Evolutionary conservation across 129 eudicot species (phyloP).

Genomic region (Tagetes erecta): DNA sequence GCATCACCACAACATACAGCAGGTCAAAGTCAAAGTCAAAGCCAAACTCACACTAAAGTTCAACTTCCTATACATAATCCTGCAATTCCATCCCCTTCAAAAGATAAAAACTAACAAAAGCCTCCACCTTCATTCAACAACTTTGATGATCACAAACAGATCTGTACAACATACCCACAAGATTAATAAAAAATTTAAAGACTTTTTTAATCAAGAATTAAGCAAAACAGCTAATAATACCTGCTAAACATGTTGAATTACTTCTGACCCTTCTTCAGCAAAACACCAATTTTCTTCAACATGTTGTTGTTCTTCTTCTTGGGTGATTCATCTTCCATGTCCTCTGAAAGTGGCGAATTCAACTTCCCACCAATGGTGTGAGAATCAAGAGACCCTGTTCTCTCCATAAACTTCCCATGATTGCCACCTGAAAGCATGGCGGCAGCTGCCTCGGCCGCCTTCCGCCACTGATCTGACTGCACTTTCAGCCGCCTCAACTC

Average conservation of each 20-base stretch:
- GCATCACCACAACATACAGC: conserved; percentile 15
- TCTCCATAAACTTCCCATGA: conserved; percentile 60
- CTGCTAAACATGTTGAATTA: conserved; percentile 38
- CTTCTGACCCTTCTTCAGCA: conserved; percentile 71
- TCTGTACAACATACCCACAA: background rate
- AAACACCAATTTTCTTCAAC: conserved; percentile 81
- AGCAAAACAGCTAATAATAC: conserved; percentile 1
- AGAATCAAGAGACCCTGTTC: conserved; percentile 68
- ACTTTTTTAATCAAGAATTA: conserved; percentile 17
- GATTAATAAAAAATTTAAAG: background rate
- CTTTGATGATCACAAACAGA: conserved; percentile 12
- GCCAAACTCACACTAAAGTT: conserved; percentile 21
- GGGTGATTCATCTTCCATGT: conserved; percentile 75
- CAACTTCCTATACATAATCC: conserved; percentile 35
- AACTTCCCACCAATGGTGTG: conserved; percentile 65
- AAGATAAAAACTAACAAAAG: conserved; percentile 18
- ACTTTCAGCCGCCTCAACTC: conserved; percentile 86
- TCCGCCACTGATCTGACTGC: conserved; percentile 97
- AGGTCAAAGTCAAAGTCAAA: conserved; percentile 25
- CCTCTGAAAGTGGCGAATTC: conserved; percentile 62
- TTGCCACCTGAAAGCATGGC: conserved; percentile 63
- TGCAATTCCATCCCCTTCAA: conserved; percentile 23
- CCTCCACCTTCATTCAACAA: conserved; percentile 32
- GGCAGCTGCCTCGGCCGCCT: conserved; percentile 98
- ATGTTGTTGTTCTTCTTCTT: conserved; percentile 83